A percentile compares a stretch with the other conserved stretches of the same genome.
phyloP scores from a whole-genome alignment of 257 asterid genomes.

The Solanum ossicruentum region DNA sequence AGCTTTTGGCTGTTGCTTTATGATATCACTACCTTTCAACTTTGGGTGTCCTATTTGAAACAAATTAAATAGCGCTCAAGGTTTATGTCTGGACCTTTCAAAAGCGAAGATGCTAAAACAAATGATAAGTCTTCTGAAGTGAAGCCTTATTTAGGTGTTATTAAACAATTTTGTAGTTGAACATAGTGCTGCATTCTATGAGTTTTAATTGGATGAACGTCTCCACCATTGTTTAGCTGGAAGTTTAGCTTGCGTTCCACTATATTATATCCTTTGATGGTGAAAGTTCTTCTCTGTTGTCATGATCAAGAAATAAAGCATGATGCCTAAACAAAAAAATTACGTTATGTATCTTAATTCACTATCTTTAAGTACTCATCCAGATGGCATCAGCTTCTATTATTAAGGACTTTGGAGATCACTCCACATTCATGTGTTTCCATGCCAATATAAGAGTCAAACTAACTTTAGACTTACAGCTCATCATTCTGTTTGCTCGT shows the following conservation, averaged over 20 bases:
- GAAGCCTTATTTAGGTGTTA: not conserved
- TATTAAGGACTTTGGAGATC: not conserved
- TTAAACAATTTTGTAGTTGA: not conserved
- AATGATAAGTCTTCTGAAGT: not conserved
- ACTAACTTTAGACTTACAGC: not conserved
- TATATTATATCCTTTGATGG: not conserved
- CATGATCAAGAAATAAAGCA: not conserved
- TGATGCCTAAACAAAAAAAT: not conserved
- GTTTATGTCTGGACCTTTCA: not conserved
- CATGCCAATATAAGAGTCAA: not conserved
- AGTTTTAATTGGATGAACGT: not conserved
- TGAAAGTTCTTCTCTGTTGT: not conserved
- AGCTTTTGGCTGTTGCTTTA: not conserved
- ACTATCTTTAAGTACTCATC: not conserved
- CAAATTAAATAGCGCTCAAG: not conserved
- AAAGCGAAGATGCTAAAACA: not conserved
- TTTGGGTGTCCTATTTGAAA: not conserved
- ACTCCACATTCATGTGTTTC: not conserved
- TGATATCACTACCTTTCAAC: not conserved
- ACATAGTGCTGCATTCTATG: not conserved
- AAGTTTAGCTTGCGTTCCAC: not conserved
- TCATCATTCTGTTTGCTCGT: not conserved
- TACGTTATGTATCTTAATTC: not conserved
- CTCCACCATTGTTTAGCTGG: not conserved
- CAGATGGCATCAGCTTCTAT: not conserved